Conservation (phyloP, 2,329 filamentous ascomycete species). For the Sphaerulina vaccinii region DNA sequence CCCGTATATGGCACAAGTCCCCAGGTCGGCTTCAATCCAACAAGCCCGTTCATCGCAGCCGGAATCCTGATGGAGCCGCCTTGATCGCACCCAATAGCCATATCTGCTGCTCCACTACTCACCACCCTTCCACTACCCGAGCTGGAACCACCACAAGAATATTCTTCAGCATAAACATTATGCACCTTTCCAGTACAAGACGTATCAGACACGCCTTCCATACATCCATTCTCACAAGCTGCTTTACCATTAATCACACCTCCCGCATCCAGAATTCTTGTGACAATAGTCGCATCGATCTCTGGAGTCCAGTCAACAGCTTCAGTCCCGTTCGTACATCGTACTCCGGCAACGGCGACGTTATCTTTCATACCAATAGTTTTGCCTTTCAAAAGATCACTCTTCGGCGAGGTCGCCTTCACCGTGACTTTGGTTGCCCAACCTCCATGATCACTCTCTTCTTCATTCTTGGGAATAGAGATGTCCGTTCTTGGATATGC, state of each 20-base stretch:
- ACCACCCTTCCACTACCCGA: conserved; percentile 47
- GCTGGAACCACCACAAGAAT: conserved; percentile 48
- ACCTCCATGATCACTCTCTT: conserved; percentile 23
- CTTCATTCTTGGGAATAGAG: not conserved
- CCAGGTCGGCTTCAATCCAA: conserved; percentile 48
- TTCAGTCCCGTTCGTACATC: conserved; percentile 45
- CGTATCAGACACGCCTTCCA: conserved; percentile 24
- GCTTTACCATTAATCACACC: conserved; percentile 47
- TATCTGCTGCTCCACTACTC: conserved; percentile 39
- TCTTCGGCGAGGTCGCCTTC: conserved; percentile 14
- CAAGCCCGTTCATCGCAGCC: conserved; percentile 38
- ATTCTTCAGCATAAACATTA: conserved; percentile 48
- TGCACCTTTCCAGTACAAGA: conserved; percentile 35
- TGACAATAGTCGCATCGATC: conserved; percentile 47
- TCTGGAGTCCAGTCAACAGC: conserved; percentile 39
- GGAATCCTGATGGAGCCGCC: conserved; percentile 38
- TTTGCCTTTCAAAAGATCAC: conserved; percentile 17
- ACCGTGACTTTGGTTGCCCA: conserved; percentile 23
- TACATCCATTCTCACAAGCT: conserved; percentile 47
- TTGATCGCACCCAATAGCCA: conserved; percentile 41
- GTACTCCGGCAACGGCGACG: conserved; percentile 46
- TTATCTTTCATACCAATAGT: conserved; percentile 50
- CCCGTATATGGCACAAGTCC: conserved; percentile 54
- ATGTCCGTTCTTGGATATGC: conserved; percentile 23
- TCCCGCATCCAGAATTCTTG: conserved; percentile 30